These are phyloP conservation scores for Penicillium palitans DNA, from an alignment of 2,329 filamentous ascomycete genomes.

Conservation along the genomic window DNA sequence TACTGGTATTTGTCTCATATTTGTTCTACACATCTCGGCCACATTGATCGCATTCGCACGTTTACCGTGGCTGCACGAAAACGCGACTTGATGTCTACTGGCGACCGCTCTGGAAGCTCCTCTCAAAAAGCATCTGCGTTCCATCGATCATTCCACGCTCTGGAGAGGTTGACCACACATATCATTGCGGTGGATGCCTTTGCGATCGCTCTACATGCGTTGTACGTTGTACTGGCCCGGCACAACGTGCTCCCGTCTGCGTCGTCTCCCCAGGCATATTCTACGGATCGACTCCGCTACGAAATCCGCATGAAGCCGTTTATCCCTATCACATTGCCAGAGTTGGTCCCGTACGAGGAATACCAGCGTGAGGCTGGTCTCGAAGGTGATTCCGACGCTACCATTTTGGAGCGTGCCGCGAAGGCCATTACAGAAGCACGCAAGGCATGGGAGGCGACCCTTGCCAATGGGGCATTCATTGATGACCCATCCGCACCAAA, in stretches of 20 bases:
- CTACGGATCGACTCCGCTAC: slow-evolving; percentile 68
- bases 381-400: slow-evolving; percentile 45
- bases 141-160: slow-evolving; percentile 48
- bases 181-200: slow-evolving; percentile 61
- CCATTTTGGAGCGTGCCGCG: slow-evolving; percentile 43
- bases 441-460: slow-evolving; percentile 45
- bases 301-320: slow-evolving; percentile 88
- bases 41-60: slow-evolving; percentile 71
- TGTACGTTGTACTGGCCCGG: slow-evolving; percentile 68
- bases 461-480: slow-evolving; percentile 41
- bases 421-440: slow-evolving; percentile 43
- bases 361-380: slow-evolving; percentile 52
- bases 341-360: slow-evolving; percentile 64
- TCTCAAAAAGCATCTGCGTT: slow-evolving; percentile 37
- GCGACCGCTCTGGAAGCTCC: slow-evolving; percentile 8
- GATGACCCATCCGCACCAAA: slow-evolving; percentile 15
- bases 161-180: slow-evolving; percentile 64
- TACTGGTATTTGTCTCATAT: slow-evolving; percentile 86
- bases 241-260: slow-evolving; percentile 51
- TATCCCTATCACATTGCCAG: slow-evolving; percentile 65
- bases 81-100: slow-evolving; percentile 22
- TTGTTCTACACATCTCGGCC: slow-evolving; percentile 64
- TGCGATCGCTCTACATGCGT: slow-evolving; percentile 52
- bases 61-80: slow-evolving; percentile 53
- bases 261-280: slow-evolving; percentile 61